Evolutionary conservation across 495 filamentous ascomycete species (phyloP), one percentile per base, ranked within the genome.

Genomic region (Pseudomonodictys pantanalensis): DNA sequence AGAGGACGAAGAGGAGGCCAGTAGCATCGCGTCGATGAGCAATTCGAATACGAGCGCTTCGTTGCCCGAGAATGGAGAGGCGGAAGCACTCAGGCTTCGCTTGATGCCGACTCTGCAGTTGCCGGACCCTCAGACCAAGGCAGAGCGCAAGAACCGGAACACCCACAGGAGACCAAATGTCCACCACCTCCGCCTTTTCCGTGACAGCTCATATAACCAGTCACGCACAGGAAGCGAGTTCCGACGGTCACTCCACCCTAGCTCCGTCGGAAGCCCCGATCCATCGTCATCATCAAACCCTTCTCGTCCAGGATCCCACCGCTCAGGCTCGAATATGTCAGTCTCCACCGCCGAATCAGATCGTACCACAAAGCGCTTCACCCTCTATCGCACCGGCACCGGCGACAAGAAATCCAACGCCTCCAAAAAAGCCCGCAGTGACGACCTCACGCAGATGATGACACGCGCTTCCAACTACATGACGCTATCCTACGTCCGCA

Each of bases 361-460:
- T 18, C 79, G 76, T 54, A 48, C 51, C 3, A 72, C 75, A 30
- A 86, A 81, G 68, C 78, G 81, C 30, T 85, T 85, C 49, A 71
- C 66, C 1, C 72, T 88, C 6, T 72, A 74, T 26, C 80, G 80
- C 26, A 67, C 75, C 9, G 69, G 62, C 28, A 72, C 67, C 39
- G 20, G 12, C 38, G 38, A 41, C 12, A 41, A 41, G 38, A 41
- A 41, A 18, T 12, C 38, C 3, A 18, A 12, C 12, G 38, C 38
- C 38, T n/a, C 15, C 39, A 78, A 81, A 66, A 65, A 77, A 26
- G 78, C 76, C 38, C 79, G 82, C 5, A 89, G 88, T 0, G 95
- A 97, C 68, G 95, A 99, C 64, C 75, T 99, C n/a, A 90, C 91
- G 1, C 92, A 96, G 75, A 99, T 99, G 93, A 92, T 99, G 70